A percentile compares a stretch with the other conserved stretches of the same genome.
Conservation (phyloP, 176 grass and related monocot species). For the Eremochloa ophiuroides region DNA sequence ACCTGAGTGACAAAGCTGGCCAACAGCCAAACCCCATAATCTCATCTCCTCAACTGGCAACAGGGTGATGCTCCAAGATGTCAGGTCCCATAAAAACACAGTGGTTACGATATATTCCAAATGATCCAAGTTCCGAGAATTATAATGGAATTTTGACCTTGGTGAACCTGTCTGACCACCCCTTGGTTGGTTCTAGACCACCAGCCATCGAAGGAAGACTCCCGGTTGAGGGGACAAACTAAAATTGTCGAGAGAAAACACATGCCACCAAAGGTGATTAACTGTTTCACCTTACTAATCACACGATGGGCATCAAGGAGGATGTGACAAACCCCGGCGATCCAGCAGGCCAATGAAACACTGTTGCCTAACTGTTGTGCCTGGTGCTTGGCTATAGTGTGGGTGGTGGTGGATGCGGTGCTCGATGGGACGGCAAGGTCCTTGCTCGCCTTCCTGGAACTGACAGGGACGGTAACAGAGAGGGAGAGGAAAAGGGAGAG, state of each 20-base stretch:
- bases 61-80: neutral
- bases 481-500: neutral
- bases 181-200: neutral
- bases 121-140: neutral
- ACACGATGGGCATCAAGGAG: too few species aligned
- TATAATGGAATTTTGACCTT: neutral
- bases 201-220: neutral
- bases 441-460: too few species aligned
- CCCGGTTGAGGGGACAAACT: neutral
- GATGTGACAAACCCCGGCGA: too few species aligned
- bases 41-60: neutral
- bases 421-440: neutral
- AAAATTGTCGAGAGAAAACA: neutral
- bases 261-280: too few species aligned
- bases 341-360: neutral
- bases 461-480: too few species aligned
- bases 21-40: neutral
- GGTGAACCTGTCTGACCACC: neutral
- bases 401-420: neutral
- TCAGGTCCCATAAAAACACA: neutral
- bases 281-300: too few species aligned
- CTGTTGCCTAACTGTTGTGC: neutral
- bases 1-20: neutral
- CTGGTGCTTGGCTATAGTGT: neutral
- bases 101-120: neutral